A percentile compares a stretch with the other conserved stretches of the same genome.
These are phyloP conservation scores for Umbelopsis vinacea DNA, from an alignment of 192 early-diverging fungal genomes.

Conservation along the genomic window DNA sequence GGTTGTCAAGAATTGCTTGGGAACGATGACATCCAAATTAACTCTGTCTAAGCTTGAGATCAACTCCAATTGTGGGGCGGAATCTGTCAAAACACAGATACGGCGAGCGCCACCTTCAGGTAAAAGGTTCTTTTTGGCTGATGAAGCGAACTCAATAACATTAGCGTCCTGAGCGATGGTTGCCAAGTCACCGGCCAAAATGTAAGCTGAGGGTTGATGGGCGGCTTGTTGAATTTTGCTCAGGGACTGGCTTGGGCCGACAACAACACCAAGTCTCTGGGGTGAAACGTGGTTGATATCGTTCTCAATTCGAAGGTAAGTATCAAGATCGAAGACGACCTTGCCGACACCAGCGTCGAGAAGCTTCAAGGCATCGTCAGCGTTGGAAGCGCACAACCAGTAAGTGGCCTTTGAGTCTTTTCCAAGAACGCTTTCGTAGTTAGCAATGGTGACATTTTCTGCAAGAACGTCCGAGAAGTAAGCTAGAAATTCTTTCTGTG, in stretches of 20 bases:
- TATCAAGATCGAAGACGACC: constrained; percentile 42
- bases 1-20: constrained; percentile 37
- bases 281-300: constrained; percentile 43
- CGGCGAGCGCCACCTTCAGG: constrained; percentile 47
- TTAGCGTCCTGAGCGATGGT: neutral
- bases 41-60: constrained; percentile 38
- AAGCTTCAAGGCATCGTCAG: constrained; percentile 47
- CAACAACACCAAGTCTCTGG: constrained; percentile 48
- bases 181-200: constrained; percentile 10
- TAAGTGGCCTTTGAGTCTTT: constrained; percentile 39
- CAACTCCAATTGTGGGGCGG: constrained; percentile 26
- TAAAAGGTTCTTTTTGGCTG: constrained; percentile 39
- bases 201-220: constrained; percentile 16
- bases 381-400: constrained; percentile 45
- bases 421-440: constrained; percentile 37
- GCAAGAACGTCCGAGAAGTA: constrained; percentile 30
- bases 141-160: constrained; percentile 14
- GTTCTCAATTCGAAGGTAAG: constrained; percentile 29
- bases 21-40: constrained; percentile 42
- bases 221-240: constrained; percentile 13
- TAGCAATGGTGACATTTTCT: constrained; percentile 33
- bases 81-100: constrained; percentile 35
- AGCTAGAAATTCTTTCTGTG: constrained; percentile 2
- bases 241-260: constrained; percentile 2
- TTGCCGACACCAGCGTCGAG: constrained; percentile 55